Base-by-base conservation (phyloP, 2,329 filamentous ascomycete genomes). In the Cladosporium sp. region DNA sequence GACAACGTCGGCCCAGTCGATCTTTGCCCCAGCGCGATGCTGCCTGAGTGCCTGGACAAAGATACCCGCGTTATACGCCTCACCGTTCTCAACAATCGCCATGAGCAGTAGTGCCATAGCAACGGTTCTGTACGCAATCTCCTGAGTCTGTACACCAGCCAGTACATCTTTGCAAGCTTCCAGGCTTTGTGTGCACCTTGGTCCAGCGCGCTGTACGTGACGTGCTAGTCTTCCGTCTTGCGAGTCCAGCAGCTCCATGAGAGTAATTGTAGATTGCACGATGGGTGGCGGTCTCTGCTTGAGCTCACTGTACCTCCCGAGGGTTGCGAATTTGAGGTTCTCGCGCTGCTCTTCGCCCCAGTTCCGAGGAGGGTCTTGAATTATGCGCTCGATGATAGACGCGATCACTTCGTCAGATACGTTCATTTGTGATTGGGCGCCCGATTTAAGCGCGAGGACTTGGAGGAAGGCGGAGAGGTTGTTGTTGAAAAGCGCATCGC, bases 401-500 rank as follows among this genome's bases (percentile, higher is more conserved):
- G 91, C 91, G 67, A 97, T 84, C 75, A 95, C 92, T 50, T 65
- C 62, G 86, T 80, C 33, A 89, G 83, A 12, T 82, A 65, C 62
- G 23, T 65, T 59, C 44, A 60, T 52, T 26, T 59, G 44, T 37
- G 62, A 52, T 29, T 44, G 46, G 16, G 62, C 31, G 23, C 40
- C 44, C 37, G 58, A 56, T 33, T 65, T 65, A 23, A 65, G 62
- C 37, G 91, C 88, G 64, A 97, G 83, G 69, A 89, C 88, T 73
- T 92, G 88, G 61, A 96, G 82, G 76, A 97, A 94, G 28, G 88
- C 87, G 62, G 87, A 83, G 71, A 91, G 91, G 71, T 92, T 93
- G 69, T 89, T 90, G 14, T 91, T 90, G 31, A 97, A 83, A 66
- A 97, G 93, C n/a, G 91, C 90, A 78, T 97, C 93, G 71, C 93